These are phyloP conservation scores for Colletotrichum sp. DNA, from an alignment of 2,329 filamentous ascomycete species.

Conservation along the genomic window DNA sequence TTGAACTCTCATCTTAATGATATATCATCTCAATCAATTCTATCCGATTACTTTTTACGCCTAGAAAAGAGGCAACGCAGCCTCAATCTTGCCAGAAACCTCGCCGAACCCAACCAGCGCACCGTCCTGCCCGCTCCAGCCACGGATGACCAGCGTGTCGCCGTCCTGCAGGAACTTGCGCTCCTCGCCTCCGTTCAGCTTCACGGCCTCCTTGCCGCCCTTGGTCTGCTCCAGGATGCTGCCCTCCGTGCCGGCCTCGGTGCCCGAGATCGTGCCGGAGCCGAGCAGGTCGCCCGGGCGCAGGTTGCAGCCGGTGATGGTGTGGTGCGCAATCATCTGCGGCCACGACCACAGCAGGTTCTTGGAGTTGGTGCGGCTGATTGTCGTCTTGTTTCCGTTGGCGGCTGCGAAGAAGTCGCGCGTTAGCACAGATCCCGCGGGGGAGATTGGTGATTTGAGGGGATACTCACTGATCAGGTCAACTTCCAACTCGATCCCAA, in stretches of 20 bases:
- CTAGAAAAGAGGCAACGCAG: conserved; percentile 28
- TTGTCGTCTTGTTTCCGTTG: conserved; percentile 30
- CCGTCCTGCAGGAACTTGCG: conserved; percentile 77
- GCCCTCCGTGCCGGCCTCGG: conserved; percentile 66
- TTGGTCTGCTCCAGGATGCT: conserved; percentile 75
- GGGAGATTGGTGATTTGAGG: too few relatives aligned
- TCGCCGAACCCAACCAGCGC: conserved; percentile 79
- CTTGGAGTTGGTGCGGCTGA: conserved; percentile 31
- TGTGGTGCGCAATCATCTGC: conserved; percentile 85
- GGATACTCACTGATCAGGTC: conserved; percentile 40
- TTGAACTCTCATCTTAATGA: background rate
- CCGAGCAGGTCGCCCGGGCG: conserved; percentile 77
- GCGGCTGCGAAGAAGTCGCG: conserved; percentile 24
- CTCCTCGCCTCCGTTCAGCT: conserved; percentile 67
- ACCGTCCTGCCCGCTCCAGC: conserved; percentile 68
- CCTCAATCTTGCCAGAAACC: conserved; percentile 64
- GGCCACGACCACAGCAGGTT: conserved; percentile 78
- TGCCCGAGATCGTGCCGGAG: conserved; percentile 76
- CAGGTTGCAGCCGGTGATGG: conserved; percentile 77
- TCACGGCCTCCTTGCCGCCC: conserved; percentile 68
- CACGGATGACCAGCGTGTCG: conserved; percentile 70
- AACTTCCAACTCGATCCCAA: conserved; percentile 42
- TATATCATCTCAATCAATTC: background rate
- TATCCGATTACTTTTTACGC: background rate
- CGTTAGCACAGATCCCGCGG: background rate